Percentiles rank a stretch among this genome's conserved stretches.
Conservation (phyloP, 2,329 filamentous ascomycete genomes). For the Phyllachora maydis region DNA sequence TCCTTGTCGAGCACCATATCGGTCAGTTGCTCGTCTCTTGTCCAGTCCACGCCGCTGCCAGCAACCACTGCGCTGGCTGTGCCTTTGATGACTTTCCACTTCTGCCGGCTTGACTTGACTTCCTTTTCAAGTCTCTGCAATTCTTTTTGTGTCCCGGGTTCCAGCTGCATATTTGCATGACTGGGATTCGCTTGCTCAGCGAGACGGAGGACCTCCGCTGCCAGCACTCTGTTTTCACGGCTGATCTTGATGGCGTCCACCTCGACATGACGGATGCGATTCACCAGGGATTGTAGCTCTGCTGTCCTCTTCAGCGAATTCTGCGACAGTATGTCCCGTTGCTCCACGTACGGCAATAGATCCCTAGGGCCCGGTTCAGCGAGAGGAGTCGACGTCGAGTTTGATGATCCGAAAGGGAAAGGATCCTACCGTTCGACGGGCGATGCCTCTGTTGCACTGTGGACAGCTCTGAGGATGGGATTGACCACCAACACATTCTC, state of each 20-base stretch:
- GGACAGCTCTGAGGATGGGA: constrained; percentile 59
- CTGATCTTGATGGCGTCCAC: constrained; percentile 33
- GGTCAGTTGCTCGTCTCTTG: constrained; percentile 42
- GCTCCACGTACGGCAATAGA: constrained; percentile 42
- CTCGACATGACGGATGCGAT: constrained; percentile 33
- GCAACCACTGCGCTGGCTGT: constrained; percentile 60
- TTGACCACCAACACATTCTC: constrained; percentile 51
- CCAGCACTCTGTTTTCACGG: constrained; percentile 39
- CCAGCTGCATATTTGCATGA: constrained; percentile 23
- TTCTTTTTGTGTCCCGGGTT: constrained; percentile 25
- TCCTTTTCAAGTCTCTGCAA: constrained; percentile 36
- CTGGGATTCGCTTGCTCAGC: constrained; percentile 15
- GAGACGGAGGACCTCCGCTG: constrained; percentile 40
- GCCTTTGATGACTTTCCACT: constrained; percentile 58
- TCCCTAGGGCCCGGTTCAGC: constrained; percentile 33
- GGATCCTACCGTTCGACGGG: constrained; percentile 43
- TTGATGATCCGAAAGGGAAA: no score
- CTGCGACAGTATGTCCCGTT: constrained; percentile 47
- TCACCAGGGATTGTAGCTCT: constrained; percentile 25
- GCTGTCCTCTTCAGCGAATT: constrained; percentile 37
- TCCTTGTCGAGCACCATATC: constrained; percentile 53
- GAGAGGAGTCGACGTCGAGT: no score
- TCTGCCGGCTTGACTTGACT: constrained; percentile 39
- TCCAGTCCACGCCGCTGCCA: constrained; percentile 72
- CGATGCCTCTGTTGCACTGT: constrained; percentile 41